phyloP scores from a whole-genome alignment of 2,329 filamentous ascomycete species.

The Stagonosporopsis cucurbitacearum region DNA sequence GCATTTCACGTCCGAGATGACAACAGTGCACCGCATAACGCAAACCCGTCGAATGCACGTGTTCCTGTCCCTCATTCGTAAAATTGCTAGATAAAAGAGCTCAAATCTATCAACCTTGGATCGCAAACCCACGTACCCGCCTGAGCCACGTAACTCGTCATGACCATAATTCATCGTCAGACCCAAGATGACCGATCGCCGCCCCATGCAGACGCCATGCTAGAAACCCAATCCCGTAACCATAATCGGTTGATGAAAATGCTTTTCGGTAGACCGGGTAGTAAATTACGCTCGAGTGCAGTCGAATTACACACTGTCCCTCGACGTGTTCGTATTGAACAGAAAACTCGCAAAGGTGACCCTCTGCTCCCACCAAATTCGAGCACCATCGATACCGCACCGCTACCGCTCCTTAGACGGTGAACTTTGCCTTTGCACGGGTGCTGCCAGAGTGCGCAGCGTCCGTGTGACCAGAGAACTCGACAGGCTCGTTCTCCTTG shows the following conservation, averaged over 20 bases:
- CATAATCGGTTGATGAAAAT: constrained; percentile 36
- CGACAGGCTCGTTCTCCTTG: constrained; percentile 76
- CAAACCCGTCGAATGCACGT: neutral
- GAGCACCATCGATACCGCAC: neutral
- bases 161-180: constrained; percentile 36
- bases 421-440: constrained; percentile 92
- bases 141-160: constrained; percentile 35
- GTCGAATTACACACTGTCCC: constrained; percentile 8
- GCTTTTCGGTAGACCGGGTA: constrained; percentile 36
- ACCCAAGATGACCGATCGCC: constrained; percentile 44
- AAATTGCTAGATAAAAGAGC: constrained; percentile 37
- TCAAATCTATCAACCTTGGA: constrained; percentile 37
- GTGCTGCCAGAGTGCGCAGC: constrained; percentile 92
- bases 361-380: constrained; percentile 4
- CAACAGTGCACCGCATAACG: neutral
- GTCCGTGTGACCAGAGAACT: constrained; percentile 97
- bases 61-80: constrained; percentile 26
- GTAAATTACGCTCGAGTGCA: constrained; percentile 29
- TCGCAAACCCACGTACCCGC: constrained; percentile 22
- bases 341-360: constrained; percentile 12
- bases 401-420: constrained; percentile 63
- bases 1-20: neutral
- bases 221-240: constrained; percentile 41
- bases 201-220: constrained; percentile 49
- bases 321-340: constrained; percentile 6